Percentiles rank a stretch among this genome's conserved stretches.
phyloP scores from a whole-genome alignment of 2,329 filamentous ascomycete species.

The Xenosphaeropsis pyriputrescens region DNA sequence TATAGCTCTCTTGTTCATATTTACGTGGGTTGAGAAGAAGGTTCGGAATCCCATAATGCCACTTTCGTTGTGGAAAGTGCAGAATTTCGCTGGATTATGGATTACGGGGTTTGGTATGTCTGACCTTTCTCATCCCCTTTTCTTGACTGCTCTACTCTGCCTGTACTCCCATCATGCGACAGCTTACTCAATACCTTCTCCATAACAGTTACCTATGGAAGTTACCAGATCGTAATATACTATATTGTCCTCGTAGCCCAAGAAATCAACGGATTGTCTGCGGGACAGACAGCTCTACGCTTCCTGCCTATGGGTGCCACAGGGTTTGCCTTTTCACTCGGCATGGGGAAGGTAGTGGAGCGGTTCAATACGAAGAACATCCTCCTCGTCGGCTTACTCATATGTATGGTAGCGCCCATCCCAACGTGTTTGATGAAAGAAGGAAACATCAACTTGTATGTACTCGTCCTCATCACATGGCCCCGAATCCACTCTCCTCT shows the following conservation, averaged over 20 bases:
- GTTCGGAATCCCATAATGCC: slow-evolving; percentile 29
- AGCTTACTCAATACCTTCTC: slow-evolving; percentile 4
- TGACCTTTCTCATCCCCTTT: too few species aligned
- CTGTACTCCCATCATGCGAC: too few species aligned
- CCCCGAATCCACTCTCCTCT: background rate
- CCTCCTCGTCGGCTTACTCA: slow-evolving; percentile 19
- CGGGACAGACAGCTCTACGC: slow-evolving; percentile 22
- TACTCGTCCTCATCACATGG: background rate
- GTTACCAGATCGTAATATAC: slow-evolving; percentile 26
- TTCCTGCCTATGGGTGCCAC: slow-evolving; percentile 25
- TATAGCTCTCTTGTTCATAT: slow-evolving; percentile 21
- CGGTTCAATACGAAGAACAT: slow-evolving; percentile 22
- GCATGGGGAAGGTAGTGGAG: slow-evolving; percentile 21
- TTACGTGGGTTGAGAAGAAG: slow-evolving; percentile 25
- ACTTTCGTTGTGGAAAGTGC: slow-evolving; percentile 26
- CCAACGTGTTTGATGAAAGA: slow-evolving; percentile 14
- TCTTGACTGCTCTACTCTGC: fast-evolving
- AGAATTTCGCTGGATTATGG: slow-evolving; percentile 29
- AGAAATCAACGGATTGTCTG: slow-evolving; percentile 22
- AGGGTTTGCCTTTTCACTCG: slow-evolving; percentile 21
- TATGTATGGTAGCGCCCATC: slow-evolving; percentile 22
- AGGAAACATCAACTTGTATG: slow-evolving; percentile 8
- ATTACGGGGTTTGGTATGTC: slow-evolving; percentile 24
- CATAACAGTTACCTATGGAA: slow-evolving; percentile 22
- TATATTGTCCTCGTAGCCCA: slow-evolving; percentile 26